Conservation (phyloP, 2,329 filamentous ascomycete genomes). For the Falciphora oryzae region DNA sequence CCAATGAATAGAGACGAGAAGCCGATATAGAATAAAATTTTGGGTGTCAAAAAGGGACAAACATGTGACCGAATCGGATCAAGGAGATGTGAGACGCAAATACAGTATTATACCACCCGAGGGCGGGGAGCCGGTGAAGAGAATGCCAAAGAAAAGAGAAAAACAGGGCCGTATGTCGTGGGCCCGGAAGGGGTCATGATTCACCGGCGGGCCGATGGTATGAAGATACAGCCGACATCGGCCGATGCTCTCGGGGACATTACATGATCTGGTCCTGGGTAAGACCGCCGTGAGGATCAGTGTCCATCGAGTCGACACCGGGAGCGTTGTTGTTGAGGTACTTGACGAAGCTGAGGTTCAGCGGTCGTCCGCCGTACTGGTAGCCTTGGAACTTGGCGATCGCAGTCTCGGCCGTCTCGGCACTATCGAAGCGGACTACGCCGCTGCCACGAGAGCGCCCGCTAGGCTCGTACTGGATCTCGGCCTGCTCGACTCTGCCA, state of each 20-base stretch:
- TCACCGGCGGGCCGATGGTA: background rate
- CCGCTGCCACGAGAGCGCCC: conserved; percentile 91
- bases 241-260: conserved; percentile 15
- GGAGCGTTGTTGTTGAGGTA: conserved; percentile 61
- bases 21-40: background rate
- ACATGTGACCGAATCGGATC: background rate
- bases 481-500: conserved; percentile 95
- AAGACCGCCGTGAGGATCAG: conserved; percentile 64
- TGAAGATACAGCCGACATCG: background rate
- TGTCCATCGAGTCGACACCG: conserved; percentile 73
- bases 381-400: conserved; percentile 98
- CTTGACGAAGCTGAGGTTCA: conserved; percentile 90
- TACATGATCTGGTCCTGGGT: conserved; percentile 99
- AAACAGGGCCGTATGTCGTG: background rate
- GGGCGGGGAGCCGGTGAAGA: too few species aligned
- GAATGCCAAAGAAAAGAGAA: background rate
- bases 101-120: background rate
- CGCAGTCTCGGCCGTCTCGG: conserved; percentile 82
- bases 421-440: conserved; percentile 86
- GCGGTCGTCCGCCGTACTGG: conserved; percentile 90
- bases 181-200: background rate
- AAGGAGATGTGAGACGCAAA: background rate
- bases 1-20: background rate
- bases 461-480: conserved; percentile 97
- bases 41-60: background rate